Base-by-base conservation (phyloP, 2,329 filamentous ascomycete genomes). In the Penicillium janthinellum region DNA sequence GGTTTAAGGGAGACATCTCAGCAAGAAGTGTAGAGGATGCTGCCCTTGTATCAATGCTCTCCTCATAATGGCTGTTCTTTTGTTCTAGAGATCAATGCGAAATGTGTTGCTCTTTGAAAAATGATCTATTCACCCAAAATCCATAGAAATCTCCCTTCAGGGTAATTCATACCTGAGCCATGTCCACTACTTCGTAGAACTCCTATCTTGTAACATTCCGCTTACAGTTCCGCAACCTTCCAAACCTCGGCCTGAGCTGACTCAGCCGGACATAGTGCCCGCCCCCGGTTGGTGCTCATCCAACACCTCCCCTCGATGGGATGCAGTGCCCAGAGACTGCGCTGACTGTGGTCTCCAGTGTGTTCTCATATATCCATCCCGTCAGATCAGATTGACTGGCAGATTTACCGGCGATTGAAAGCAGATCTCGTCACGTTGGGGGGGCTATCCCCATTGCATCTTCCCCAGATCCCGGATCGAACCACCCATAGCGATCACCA, bases 401-500 rank as follows among this genome's bases (percentile, higher is more conserved):
- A 11, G 12, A 15, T 35, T 57, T 31, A 31, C 14, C 31, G 31
- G 15, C 28, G 20, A 35, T 45, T 25, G 20, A 59, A 41, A 45
- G 12, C 50, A 31, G 54, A 12, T 35, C 15, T 35, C 22, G 42
- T 45, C 41, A 51, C 54, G 57, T 61, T 59, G 64, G 64, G 61
- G 64, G 62, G 59, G 42, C 48, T 37, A 54, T 53, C 58, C 61
- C 59, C 58, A 60, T 61, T 62, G 57, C 57, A 57, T 63, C 59
- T 59, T 54, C 60, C 64, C 64, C 59, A 59, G 62, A 66, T 67
- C 56, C 20, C 35, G 34, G 44, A 56, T 44, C 44, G 37, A 42
- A 22, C 41, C 41, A 51, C 51, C 41, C 64, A 63, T 67, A 62
- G 57, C 49, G 57, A 56, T 49, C 38, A 59, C 48, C 54, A 35